A percentile compares a stretch with the other conserved stretches of the same genome.
Evolutionary conservation across 2,329 filamentous ascomycete species (phyloP).

Genomic region (Myriosclerotinia duriaeana): DNA sequence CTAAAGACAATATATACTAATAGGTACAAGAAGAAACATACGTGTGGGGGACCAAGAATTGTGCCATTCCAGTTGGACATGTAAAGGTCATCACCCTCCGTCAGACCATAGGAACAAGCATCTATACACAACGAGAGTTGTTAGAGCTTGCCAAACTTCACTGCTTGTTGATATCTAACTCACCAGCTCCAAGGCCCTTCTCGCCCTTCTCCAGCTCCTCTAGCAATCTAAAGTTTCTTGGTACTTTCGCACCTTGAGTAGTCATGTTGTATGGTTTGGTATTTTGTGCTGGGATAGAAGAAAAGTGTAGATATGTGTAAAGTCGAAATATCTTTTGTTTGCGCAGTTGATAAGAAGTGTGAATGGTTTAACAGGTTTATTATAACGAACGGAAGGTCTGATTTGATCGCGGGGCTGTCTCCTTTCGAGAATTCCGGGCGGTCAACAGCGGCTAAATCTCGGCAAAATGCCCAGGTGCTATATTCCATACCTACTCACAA

Average conservation of each 20-base stretch:
- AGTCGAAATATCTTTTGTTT: background rate
- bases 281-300: background rate
- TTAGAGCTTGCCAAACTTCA: background rate
- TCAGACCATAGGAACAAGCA: slow-evolving; percentile 94
- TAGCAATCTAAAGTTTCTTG: slow-evolving; percentile 91
- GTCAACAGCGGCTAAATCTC: slow-evolving; percentile 23
- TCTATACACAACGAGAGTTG: slow-evolving; percentile 52
- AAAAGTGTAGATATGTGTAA: background rate
- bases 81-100: slow-evolving; percentile 88
- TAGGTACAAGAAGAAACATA: slow-evolving; percentile 50
- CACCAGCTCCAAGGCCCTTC: slow-evolving; percentile 91
- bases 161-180: slow-evolving; percentile 34
- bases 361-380: slow-evolving; percentile 13
- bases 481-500: background rate
- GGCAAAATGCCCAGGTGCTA: background rate
- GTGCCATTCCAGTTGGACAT: slow-evolving; percentile 99
- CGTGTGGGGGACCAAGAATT: slow-evolving; percentile 93
- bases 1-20: slow-evolving; percentile 1
- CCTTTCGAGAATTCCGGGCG: slow-evolving; percentile 14
- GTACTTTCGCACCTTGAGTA: slow-evolving; percentile 64
- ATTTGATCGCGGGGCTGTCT: slow-evolving; percentile 16
- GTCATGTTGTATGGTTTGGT: slow-evolving; percentile 34
- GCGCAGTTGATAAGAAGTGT: slow-evolving; percentile 9
- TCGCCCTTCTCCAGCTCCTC: slow-evolving; percentile 99
- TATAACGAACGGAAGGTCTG: background rate